These are phyloP conservation scores for Cytospora chrysosperma DNA, from an alignment of 2,329 filamentous ascomycete genomes.

Conservation along the genomic window DNA sequence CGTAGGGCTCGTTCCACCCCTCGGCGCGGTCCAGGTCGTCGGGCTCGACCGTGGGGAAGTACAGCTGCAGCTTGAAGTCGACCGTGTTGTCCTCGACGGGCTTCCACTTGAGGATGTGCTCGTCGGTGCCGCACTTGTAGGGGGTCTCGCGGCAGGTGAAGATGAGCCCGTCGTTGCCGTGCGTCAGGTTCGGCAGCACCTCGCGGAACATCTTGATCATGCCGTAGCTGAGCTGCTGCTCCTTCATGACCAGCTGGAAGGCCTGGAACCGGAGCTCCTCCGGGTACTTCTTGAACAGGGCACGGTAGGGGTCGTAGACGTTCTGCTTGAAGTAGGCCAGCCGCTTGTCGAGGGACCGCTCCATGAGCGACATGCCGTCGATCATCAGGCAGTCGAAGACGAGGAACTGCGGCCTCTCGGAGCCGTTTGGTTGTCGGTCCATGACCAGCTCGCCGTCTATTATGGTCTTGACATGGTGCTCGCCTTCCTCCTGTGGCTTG, in stretches of 20 bases:
- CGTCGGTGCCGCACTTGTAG: conserved; percentile 89
- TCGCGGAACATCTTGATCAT: conserved; percentile 90
- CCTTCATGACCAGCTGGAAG: conserved; percentile 84
- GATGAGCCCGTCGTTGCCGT: conserved; percentile 95
- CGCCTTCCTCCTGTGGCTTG: conserved; percentile 58
- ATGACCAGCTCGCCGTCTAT: conserved; percentile 93
- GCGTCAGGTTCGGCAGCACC: conserved; percentile 77
- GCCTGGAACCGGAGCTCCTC: conserved; percentile 68
- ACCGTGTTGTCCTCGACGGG: conserved; percentile 92
- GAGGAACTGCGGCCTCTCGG: conserved; percentile 73
- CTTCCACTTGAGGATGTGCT: conserved; percentile 97
- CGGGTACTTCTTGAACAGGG: conserved; percentile 63
- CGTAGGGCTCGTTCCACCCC: conserved; percentile 59
- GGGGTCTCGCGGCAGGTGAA: conserved; percentile 90
- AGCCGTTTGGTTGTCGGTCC: conserved; percentile 69
- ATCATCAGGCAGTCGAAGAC: conserved; percentile 92
- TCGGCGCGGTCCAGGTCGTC: conserved; percentile 67
- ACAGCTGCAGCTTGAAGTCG: conserved; percentile 79
- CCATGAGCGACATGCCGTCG: conserved; percentile 72
- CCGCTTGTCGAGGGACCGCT: conserved; percentile 81
- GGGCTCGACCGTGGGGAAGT: conserved; percentile 71
- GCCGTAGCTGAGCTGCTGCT: conserved; percentile 84
- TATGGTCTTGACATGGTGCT: conserved; percentile 77
- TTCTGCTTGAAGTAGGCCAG: conserved; percentile 81
- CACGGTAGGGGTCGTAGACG: conserved; percentile 69